phyloP scores from a whole-genome alignment of 257 asterid species.

The Plectranthus barbatus region DNA sequence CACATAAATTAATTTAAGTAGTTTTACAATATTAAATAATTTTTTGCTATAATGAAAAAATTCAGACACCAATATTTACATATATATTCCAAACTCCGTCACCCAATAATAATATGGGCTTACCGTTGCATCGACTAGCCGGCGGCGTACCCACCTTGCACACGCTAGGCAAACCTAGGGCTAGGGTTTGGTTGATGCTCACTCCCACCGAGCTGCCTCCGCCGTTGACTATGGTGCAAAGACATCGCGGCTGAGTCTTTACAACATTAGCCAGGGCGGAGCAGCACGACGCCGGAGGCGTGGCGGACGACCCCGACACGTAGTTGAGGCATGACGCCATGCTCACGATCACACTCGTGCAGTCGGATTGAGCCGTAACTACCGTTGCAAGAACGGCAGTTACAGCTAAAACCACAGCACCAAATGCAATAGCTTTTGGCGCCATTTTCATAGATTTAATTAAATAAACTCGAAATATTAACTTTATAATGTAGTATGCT shows the following conservation, averaged over 20 bases:
- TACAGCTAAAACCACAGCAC: neutral
- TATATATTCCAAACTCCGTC: too few relatives aligned
- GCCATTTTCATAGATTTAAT: slow-evolving; percentile 33
- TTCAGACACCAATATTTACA: too few relatives aligned
- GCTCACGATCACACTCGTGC: slow-evolving; percentile 39
- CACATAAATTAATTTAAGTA: neutral
- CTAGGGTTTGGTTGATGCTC: slow-evolving; percentile 46
- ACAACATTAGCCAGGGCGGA: slow-evolving; percentile 44
- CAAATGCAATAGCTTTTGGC: slow-evolving; percentile 17
- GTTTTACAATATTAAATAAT: too few relatives aligned
- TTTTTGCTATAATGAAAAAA: too few relatives aligned
- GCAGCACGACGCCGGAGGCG: slow-evolving; percentile 56
- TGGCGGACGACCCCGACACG: slow-evolving; percentile 41
- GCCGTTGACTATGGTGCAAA: slow-evolving; percentile 42
- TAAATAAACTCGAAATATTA: neutral
- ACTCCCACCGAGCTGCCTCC: slow-evolving; percentile 46
- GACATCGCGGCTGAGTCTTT: slow-evolving; percentile 53
- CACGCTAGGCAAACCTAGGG: slow-evolving; percentile 43
- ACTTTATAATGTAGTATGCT: neutral
- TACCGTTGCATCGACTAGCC: slow-evolving; percentile 48
- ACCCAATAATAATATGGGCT: too few relatives aligned
- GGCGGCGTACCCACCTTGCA: slow-evolving; percentile 64
- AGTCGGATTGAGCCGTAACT: slow-evolving; percentile 42
- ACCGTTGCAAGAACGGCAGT: slow-evolving; percentile 2
- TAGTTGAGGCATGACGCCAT: slow-evolving; percentile 69